Conservation (phyloP, 441 rosid genomes). For the Erysimum cheiri region DNA sequence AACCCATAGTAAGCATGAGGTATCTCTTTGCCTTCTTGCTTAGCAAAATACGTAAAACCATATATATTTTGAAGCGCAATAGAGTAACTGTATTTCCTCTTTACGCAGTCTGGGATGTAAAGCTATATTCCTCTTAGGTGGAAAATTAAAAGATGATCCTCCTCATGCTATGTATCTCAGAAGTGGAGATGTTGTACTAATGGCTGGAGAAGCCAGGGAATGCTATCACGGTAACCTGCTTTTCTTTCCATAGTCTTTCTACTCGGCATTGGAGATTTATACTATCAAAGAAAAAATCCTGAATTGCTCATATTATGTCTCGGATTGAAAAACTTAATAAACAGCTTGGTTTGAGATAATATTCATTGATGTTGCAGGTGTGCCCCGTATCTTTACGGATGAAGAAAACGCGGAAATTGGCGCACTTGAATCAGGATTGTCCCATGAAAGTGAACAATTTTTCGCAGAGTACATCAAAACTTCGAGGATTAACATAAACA, state of each 20-base stretch:
- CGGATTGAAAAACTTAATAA: neutral
- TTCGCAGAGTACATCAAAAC: slow-evolving; percentile 67
- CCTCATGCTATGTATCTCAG: slow-evolving; percentile 91
- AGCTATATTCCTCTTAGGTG: slow-evolving; percentile 94
- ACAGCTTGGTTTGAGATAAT: slow-evolving; percentile 25
- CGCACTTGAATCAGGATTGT: slow-evolving; percentile 60
- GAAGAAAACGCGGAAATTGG: slow-evolving; percentile 65
- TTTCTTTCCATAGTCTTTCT: slow-evolving; percentile 17
- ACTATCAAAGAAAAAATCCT: neutral
- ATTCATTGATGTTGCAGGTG: slow-evolving; percentile 53
- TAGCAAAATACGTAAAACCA: neutral
- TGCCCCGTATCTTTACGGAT: slow-evolving; percentile 80
- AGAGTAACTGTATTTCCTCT: neutral
- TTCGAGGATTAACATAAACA: slow-evolving; percentile 89
- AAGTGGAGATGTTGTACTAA: slow-evolving; percentile 88
- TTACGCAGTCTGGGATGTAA: slow-evolving; percentile 85
- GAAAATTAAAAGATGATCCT: slow-evolving; percentile 74
- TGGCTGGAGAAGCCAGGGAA: slow-evolving; percentile 95
- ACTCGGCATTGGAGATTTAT: neutral
- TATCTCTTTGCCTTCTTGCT: slow-evolving; percentile 30
- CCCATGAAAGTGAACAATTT: slow-evolving; percentile 43
- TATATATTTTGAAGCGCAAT: neutral
- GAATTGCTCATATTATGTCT: neutral
- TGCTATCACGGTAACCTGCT: slow-evolving; percentile 81
- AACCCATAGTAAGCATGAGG: slow-evolving; percentile 97